Conservation (phyloP, 306 rosid species). For the Sesbania bispinosa region DNA sequence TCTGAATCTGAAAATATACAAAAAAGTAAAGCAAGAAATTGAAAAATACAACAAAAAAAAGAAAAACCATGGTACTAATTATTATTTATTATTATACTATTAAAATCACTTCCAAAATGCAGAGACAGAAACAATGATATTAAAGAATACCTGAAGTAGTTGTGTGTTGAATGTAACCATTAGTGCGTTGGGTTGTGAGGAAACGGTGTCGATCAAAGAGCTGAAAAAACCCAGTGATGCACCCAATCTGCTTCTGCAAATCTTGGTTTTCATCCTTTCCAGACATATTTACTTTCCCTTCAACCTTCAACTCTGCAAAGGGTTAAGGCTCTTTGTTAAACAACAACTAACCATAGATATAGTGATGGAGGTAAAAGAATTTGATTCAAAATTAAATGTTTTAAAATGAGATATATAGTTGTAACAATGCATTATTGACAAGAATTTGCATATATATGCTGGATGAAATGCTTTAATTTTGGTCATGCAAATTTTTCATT, state of each 20-base stretch:
- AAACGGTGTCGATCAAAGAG: constrained; percentile 76
- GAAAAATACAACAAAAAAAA: too few species aligned
- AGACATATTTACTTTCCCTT: constrained; percentile 56
- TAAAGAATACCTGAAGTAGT: constrained; percentile 58
- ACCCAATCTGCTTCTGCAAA: constrained; percentile 83
- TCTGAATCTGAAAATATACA: neutral
- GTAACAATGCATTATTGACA: neutral
- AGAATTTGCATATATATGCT: too few species aligned
- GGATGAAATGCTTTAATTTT: too few species aligned
- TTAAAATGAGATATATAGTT: neutral
- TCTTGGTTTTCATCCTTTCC: constrained; percentile 64
- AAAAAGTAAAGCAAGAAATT: neutral
- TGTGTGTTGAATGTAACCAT: constrained; percentile 35
- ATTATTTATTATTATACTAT: too few species aligned
- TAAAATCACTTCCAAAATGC: neutral
- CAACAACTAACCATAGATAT: neutral
- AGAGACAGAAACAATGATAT: too few species aligned
- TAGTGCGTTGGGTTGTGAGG: constrained; percentile 40
- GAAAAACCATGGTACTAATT: too few species aligned
- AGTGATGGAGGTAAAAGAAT: neutral
- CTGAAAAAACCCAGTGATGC: constrained; percentile 76
- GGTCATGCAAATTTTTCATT: too few species aligned
- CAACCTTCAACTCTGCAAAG: constrained; percentile 13
- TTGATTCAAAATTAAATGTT: neutral
- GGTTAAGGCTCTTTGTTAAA: neutral